Evolutionary conservation across 495 filamentous ascomycete genomes (phyloP), one percentile per base, ranked within the genome.

Genomic region (Penicillium maclennaniae): DNA sequence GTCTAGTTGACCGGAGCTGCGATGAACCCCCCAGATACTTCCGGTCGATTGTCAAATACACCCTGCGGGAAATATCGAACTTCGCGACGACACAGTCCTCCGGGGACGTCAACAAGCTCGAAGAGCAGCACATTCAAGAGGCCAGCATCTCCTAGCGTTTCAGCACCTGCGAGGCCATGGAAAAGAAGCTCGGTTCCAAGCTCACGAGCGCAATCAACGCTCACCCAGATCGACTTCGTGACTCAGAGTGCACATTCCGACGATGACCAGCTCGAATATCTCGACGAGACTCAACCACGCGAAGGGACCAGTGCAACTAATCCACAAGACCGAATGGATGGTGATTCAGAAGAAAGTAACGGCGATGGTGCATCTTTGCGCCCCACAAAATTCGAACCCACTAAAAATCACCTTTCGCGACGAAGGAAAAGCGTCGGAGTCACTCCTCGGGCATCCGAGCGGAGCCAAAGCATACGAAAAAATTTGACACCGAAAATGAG

Each of bases 211-310:
- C 74, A 76, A 34, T 61, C 71, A 1, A 77, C 74, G 4, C 61
- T 77, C 15, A 77, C 74, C 2, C 74, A 77, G 42, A 70, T 77
- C 28, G 70, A 73, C 31, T 75, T 72, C 44, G 71, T 75, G 28
- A 65, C 68, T 2, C 62, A 59, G 38, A 38, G 62, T 19, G 20
- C 42, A 45, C 53, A 53, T 21, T 47, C 42, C 5, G 60, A 70
- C 38, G 61, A 75, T 47, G 69, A 73, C 26, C 54, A 65, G 27
- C 63, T 68, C 7, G 58, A 69, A 16, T 73, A 72, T 51, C 59
- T 73, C 31, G 53, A 61, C n/a, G 53, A 54, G 28, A 14, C 43
- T 21, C 37, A 42, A 21, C 16, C 15, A 7, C 36, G 27, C 6
- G 38, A 43, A 28, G 36, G 39, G 15, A 38, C 36, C 9, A 3